These are phyloP conservation scores for Stromatinia cepivora DNA, from an alignment of 2,329 filamentous ascomycete species.

Conservation along the genomic window DNA sequence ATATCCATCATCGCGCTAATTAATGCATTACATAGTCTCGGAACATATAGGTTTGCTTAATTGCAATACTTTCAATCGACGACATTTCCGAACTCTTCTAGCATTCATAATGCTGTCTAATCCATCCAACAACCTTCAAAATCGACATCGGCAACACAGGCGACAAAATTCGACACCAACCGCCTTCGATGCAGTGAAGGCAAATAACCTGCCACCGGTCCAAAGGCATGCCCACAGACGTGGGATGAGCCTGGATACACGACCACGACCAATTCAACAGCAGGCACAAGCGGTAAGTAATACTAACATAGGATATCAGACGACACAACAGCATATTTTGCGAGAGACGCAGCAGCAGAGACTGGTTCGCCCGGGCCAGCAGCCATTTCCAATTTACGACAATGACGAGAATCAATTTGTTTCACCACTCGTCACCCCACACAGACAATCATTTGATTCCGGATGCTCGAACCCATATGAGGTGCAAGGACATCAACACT, in stretches of 20 bases:
- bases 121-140: slow-evolving; percentile 69
- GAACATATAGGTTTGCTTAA: slow-evolving; percentile 52
- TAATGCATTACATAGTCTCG: slow-evolving; percentile 44
- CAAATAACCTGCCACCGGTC: slow-evolving; percentile 63
- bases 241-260: slow-evolving; percentile 80
- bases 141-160: slow-evolving; percentile 73
- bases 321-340: slow-evolving; percentile 72
- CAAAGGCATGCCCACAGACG: slow-evolving; percentile 65
- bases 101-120: slow-evolving; percentile 78
- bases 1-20: slow-evolving; percentile 7
- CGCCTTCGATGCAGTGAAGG: slow-evolving; percentile 73
- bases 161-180: slow-evolving; percentile 85
- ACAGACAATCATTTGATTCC: slow-evolving; percentile 54
- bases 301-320: slow-evolving; percentile 56
- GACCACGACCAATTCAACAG: slow-evolving; percentile 55
- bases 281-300: slow-evolving; percentile 49
- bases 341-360: slow-evolving; percentile 89
- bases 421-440: slow-evolving; percentile 57
- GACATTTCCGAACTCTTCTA: slow-evolving; percentile 67
- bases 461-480: slow-evolving; percentile 44
- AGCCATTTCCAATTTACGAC: slow-evolving; percentile 35
- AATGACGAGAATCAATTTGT: slow-evolving; percentile 57
- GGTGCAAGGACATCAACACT: slow-evolving; percentile 28
- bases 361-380: slow-evolving; percentile 73
- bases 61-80: slow-evolving; percentile 51